Percentiles rank a stretch among this genome's conserved stretches.
Conservation (phyloP, 441 rosid genomes). For the Arabidopsis hybrid region DNA sequence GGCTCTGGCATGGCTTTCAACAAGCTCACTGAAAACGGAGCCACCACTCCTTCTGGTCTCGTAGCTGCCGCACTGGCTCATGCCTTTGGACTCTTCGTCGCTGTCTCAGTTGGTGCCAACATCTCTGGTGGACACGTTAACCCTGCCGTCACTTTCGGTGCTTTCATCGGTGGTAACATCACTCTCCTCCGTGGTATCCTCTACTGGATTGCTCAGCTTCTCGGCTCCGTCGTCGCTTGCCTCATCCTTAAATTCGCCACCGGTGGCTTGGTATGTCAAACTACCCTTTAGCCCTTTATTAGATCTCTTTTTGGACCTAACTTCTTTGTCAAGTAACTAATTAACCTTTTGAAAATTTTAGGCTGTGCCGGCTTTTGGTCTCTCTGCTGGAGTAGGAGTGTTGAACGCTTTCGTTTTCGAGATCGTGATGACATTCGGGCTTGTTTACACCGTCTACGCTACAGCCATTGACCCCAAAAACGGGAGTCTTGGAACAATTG, state of each 20-base stretch:
- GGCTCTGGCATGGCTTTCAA: slow-evolving; percentile 92
- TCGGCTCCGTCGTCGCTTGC: slow-evolving; percentile 82
- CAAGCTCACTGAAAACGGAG: slow-evolving; percentile 73
- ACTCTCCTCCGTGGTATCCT: slow-evolving; percentile 81
- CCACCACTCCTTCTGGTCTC: slow-evolving; percentile 82
- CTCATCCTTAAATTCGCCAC: slow-evolving; percentile 77
- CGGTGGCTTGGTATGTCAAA: slow-evolving; percentile 62
- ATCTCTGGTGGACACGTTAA: slow-evolving; percentile 95
- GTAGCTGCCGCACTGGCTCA: slow-evolving; percentile 80
- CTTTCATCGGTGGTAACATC: slow-evolving; percentile 89
- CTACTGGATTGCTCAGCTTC: slow-evolving; percentile 89
- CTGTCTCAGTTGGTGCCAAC: slow-evolving; percentile 80
- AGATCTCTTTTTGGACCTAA: slow-evolving; percentile 14
- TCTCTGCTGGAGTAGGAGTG: slow-evolving; percentile 73
- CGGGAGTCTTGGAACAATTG: slow-evolving; percentile 73
- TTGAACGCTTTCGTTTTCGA: slow-evolving; percentile 84
- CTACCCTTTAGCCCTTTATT: background rate
- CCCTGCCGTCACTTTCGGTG: slow-evolving; percentile 91
- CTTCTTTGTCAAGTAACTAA: slow-evolving; percentile 26
- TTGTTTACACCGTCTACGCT: slow-evolving; percentile 88
- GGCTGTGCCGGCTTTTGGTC: slow-evolving; percentile 64
- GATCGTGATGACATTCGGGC: slow-evolving; percentile 90
- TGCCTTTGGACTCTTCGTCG: slow-evolving; percentile 79
- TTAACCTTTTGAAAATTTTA: background rate
- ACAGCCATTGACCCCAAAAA: slow-evolving; percentile 87